Evolutionary conservation across 164 flowering plant genomes (phyloP).

Genomic region (Piper betle): DNA sequence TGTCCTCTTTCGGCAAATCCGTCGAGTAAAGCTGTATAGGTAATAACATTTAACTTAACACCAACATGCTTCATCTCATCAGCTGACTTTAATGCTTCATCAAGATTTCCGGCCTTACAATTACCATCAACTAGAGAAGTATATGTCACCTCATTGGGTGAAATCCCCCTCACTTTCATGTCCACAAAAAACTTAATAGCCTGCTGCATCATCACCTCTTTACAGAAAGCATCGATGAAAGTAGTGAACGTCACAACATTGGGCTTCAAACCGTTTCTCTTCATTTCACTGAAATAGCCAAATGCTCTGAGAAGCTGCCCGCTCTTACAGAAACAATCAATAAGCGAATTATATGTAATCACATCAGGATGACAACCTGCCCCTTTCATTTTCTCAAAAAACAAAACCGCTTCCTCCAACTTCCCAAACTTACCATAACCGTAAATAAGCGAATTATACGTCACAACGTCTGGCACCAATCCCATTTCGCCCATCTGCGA

Average conservation of each 20-base stretch:
- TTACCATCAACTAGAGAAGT: conserved; percentile 71
- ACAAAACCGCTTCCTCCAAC: conserved; percentile 32
- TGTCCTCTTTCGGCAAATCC: conserved; percentile 56
- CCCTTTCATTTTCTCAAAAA: conserved; percentile 57
- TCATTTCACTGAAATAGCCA: conserved; percentile 50
- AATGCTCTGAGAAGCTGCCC: conserved; percentile 44
- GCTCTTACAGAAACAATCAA: conserved; percentile 63
- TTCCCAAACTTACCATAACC: conserved; percentile 62
- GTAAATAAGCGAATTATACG: conserved; percentile 69
- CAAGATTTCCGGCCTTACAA: conserved; percentile 48
- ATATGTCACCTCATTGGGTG: conserved; percentile 69
- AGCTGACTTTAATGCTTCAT: conserved; percentile 44
- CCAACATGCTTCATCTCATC: conserved; percentile 56
- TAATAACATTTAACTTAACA: conserved; percentile 42
- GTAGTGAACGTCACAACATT: conserved; percentile 83
- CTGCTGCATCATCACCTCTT: conserved; percentile 60
- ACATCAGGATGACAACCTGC: conserved; percentile 61
- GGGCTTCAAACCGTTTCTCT: conserved; percentile 48
- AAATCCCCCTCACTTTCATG: conserved; percentile 57
- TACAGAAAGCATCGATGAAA: conserved; percentile 74
- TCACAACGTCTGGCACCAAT: conserved; percentile 55
- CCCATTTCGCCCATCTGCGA: conserved; percentile 43
- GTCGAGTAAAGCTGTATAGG: conserved; percentile 60
- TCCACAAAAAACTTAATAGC: conserved; percentile 67
- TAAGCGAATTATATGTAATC: conserved; percentile 65